Evolutionary conservation across 106 monocot species (phyloP).

Genomic region (Phalaenopsis equestris): DNA sequence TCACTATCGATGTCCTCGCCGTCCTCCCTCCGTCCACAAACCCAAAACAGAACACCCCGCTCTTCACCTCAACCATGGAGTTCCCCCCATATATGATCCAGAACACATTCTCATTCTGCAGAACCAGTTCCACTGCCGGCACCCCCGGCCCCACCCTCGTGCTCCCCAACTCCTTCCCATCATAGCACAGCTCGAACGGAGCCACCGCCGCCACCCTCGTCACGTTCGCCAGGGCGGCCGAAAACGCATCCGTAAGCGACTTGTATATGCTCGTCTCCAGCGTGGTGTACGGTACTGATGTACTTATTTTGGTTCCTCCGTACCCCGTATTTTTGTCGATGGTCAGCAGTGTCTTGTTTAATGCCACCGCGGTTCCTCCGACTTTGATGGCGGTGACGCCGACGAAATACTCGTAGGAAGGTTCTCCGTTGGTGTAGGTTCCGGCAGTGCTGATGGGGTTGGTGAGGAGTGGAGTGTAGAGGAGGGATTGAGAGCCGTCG

Average conservation of each 20-base stretch:
- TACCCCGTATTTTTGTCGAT: constrained; percentile 34
- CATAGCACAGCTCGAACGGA: constrained; percentile 45
- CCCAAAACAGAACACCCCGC: constrained; percentile 42
- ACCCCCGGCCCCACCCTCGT: constrained; percentile 51
- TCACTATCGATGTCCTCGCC: constrained; percentile 43
- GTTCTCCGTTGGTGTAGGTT: constrained; percentile 24
- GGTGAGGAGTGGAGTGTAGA: constrained; percentile 56
- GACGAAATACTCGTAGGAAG: constrained; percentile 67
- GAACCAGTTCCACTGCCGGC: constrained; percentile 43
- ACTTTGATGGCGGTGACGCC: constrained; percentile 39
- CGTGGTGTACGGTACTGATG: constrained; percentile 40
- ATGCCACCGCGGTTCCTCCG: constrained; percentile 20
- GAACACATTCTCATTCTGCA: constrained; percentile 21
- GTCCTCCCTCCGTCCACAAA: constrained; percentile 53
- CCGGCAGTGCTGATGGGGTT: constrained; percentile 66
- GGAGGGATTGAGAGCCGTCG: constrained; percentile 33
- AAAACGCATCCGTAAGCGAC: constrained; percentile 32
- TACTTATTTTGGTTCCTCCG: constrained; percentile 69
- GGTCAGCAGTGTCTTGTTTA: constrained; percentile 33
- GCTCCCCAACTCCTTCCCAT: constrained; percentile 13
- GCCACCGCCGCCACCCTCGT: constrained; percentile 19
- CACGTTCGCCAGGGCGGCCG: constrained; percentile 5
- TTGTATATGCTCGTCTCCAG: constrained; percentile 45
- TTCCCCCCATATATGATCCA: constrained; percentile 53
- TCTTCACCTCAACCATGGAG: constrained; percentile 51